Evolutionary conservation across 2,329 filamentous ascomycete species (phyloP).

Genomic region (Colletotrichum musicola): DNA sequence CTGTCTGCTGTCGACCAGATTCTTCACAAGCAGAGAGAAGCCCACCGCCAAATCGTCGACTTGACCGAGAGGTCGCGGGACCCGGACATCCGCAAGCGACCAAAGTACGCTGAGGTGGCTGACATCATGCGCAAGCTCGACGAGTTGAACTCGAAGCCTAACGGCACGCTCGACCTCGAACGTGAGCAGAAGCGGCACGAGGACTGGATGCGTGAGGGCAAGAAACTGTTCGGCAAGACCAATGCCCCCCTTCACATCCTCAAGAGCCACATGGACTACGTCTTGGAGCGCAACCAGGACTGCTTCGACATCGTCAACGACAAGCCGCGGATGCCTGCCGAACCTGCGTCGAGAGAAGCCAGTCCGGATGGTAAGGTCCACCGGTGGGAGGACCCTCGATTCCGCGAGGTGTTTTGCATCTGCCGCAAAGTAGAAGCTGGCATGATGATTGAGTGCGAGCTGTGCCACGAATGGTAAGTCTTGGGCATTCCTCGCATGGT

Average conservation of each 20-base stretch:
- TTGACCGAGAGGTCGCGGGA: slow-evolving; percentile 84
- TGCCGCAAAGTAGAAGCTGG: slow-evolving; percentile 93
- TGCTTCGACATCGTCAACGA: slow-evolving; percentile 91
- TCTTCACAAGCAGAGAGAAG: slow-evolving; percentile 94
- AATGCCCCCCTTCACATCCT: slow-evolving; percentile 97
- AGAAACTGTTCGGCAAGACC: slow-evolving; percentile 97
- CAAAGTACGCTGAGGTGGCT: slow-evolving; percentile 89
- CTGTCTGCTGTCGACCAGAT: slow-evolving; percentile 89
- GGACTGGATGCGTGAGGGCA: slow-evolving; percentile 98
- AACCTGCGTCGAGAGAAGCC: slow-evolving; percentile 89
- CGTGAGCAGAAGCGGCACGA: slow-evolving; percentile 95
- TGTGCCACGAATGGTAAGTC: slow-evolving; percentile 94
- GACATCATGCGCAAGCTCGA: slow-evolving; percentile 89
- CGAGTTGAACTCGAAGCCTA: slow-evolving; percentile 92
- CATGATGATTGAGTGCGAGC: slow-evolving; percentile 99
- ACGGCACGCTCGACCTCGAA: slow-evolving; percentile 91
- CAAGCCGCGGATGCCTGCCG: slow-evolving; percentile 88
- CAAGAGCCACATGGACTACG: slow-evolving; percentile 93
- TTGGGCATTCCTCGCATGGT: slow-evolving; percentile 18
- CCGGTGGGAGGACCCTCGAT: slow-evolving; percentile 72
- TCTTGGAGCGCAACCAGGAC: slow-evolving; percentile 87
- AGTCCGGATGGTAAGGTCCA: slow-evolving; percentile 65
- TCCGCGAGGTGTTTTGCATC: slow-evolving; percentile 93
- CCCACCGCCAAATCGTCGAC: slow-evolving; percentile 87
- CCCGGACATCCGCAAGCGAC: slow-evolving; percentile 80